Conservation (phyloP, 805 yeast genomes). For the Kregervanrija pseudodelftensis region DNA sequence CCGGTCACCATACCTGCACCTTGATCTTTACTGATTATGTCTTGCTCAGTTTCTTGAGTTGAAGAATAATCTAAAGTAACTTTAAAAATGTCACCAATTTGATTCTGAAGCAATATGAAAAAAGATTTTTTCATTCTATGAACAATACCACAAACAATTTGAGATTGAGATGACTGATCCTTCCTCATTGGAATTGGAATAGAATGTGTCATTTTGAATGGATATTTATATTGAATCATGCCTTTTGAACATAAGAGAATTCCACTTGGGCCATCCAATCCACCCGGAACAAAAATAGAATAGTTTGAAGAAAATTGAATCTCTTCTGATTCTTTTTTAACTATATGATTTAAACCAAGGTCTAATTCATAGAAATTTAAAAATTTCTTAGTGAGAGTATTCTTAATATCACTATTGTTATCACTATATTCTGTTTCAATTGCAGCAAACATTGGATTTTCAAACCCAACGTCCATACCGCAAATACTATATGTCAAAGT, state of each 20-base stretch:
- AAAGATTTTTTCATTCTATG: slow-evolving; percentile 60
- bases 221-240: slow-evolving; percentile 43
- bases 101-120: slow-evolving; percentile 64
- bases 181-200: slow-evolving; percentile 52
- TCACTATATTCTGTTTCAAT: slow-evolving; percentile 55
- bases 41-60: slow-evolving; percentile 29
- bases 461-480: slow-evolving; percentile 69
- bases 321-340: slow-evolving; percentile 39
- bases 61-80: slow-evolving; percentile 43
- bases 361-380: slow-evolving; percentile 77
- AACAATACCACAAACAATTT: slow-evolving; percentile 49
- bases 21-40: slow-evolving; percentile 1
- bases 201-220: slow-evolving; percentile 27
- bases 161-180: slow-evolving; percentile 8
- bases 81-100: slow-evolving; percentile 71
- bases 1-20: slow-evolving; percentile 29
- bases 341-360: slow-evolving; percentile 73
- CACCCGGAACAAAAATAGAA: slow-evolving; percentile 66
- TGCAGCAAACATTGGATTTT: slow-evolving; percentile 80
- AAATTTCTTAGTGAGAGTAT: slow-evolving; percentile 11
- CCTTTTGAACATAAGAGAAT: slow-evolving; percentile 56
- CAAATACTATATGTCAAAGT: slow-evolving; percentile 45
- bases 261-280: slow-evolving; percentile 64
- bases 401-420: slow-evolving; percentile 18
- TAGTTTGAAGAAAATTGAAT: slow-evolving; percentile 38